Evolutionary conservation across 73 alveolate species (phyloP), one percentile per base, ranked within the genome.

Genomic region (Paramecium biaurelia): DNA sequence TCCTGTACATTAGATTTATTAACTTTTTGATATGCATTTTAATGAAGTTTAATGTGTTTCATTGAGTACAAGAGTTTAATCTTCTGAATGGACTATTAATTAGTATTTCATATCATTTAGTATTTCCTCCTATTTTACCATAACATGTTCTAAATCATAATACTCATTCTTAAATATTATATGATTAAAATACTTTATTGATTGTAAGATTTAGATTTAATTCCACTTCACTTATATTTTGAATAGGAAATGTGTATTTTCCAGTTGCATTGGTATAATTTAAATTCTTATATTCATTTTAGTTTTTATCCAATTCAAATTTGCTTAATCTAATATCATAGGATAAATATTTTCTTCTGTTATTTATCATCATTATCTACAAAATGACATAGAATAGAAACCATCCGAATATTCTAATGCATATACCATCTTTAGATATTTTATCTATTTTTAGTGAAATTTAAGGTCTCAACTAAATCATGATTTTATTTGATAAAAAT

Each of bases 381-480:
- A 32, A 68, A 32, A 68, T 35, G 37, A 76, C 21, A 38, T 76
- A 76, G 23, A 76, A 76, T 11, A 76, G 45, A 21, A 76, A 32
- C 45, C 45, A 35, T 76, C 38, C 38, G 1, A 7, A 76, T 18
- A 76, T 41, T 41, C 89, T 38, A 9, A 76, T 20, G 21, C 72
- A 76, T 15, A 38, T 76, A 20, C 89, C 49, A 76, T 76, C 89
- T 37, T 23, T 76, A 18, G 21, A 7, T 37, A 76, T 18, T 41
- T 7, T 38, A 41, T 76, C 89, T 4, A 42, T 18, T 38, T 42
- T 76, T 3, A 38, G 21, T 37, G 70, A 9, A 38, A 38, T 38
- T 35, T 32, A 15, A 20, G 90, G 90, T 79, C 56, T 79, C 15
- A 79, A 45, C 32, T 42, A 79, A 24, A 79, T 79, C 28, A 79